These are phyloP conservation scores for Ogataea philodendri DNA, from an alignment of 805 yeast genomes.

Conservation along the genomic window DNA sequence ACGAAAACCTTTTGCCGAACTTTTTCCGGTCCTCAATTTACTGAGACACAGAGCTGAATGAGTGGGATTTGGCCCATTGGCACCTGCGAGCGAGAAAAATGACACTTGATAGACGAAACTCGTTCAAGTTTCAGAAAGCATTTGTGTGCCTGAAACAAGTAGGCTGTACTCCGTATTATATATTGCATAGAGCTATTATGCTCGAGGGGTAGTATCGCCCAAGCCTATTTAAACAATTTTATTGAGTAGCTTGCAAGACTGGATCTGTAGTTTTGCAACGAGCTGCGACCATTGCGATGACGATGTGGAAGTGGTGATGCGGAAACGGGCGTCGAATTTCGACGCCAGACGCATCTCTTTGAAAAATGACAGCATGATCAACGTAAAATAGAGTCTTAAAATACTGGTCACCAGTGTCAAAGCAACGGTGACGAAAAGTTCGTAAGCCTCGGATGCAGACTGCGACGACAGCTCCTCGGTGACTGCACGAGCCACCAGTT, in stretches of 20 bases:
- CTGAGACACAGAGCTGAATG: not conserved
- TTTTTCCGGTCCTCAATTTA: conserved; percentile 1
- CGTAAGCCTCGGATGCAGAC: conserved; percentile 60
- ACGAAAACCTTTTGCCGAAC: conserved; percentile 2
- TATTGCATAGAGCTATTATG: conserved; percentile 6
- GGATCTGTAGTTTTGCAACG: conserved; percentile 16
- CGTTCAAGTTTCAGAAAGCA: too few relatives aligned
- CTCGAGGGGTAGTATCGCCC: not conserved
- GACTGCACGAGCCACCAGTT: conserved; percentile 6
- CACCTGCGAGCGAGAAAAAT: too few relatives aligned
- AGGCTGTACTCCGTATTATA: too few relatives aligned
- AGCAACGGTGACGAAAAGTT: conserved; percentile 55
- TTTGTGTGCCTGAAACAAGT: too few relatives aligned
- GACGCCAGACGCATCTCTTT: conserved; percentile 51
- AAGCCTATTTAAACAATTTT: conserved; percentile 11
- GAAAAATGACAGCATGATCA: conserved; percentile 58
- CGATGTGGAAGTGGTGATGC: conserved; percentile 19
- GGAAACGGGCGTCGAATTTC: conserved; percentile 33
- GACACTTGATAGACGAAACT: not conserved
- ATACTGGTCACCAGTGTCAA: conserved; percentile 47
- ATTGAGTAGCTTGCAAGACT: conserved; percentile 22
- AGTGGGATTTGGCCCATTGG: too few relatives aligned
- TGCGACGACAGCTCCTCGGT: conserved; percentile 39
- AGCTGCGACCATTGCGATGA: conserved; percentile 8
- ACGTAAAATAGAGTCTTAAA: conserved; percentile 57